Percentiles rank a stretch among this genome's conserved stretches.
These are phyloP conservation scores for Candida neerlandica DNA, from an alignment of 1,139 yeast species.

Conservation along the genomic window DNA sequence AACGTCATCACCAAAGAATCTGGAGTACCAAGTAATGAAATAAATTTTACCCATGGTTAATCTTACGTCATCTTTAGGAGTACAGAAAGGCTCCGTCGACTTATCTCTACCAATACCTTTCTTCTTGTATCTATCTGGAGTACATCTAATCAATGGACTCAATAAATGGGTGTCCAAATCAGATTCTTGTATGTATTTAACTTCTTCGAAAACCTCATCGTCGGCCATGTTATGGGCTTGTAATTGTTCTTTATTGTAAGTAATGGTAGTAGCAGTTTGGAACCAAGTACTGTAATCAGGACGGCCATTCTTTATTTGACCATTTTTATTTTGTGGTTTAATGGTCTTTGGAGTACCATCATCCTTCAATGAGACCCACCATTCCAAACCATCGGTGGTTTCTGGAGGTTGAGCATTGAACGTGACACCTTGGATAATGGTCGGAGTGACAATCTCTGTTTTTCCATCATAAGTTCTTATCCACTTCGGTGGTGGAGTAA, in stretches of 20 bases:
- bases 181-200: slow-evolving; percentile 52
- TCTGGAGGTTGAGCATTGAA: slow-evolving; percentile 72
- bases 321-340: slow-evolving; percentile 71
- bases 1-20: slow-evolving; percentile 53
- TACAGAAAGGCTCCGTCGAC: slow-evolving; percentile 75
- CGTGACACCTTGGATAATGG: slow-evolving; percentile 80
- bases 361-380: slow-evolving; percentile 80
- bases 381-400: slow-evolving; percentile 67
- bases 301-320: slow-evolving; percentile 60
- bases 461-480: slow-evolving; percentile 60
- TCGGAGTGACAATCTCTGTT: slow-evolving; percentile 73
- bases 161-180: slow-evolving; percentile 68
- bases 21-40: slow-evolving; percentile 80
- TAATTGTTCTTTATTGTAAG: slow-evolving; percentile 57
- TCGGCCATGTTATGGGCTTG: slow-evolving; percentile 72
- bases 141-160: slow-evolving; percentile 82
- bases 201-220: slow-evolving; percentile 58
- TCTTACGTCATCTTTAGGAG: slow-evolving; percentile 64
- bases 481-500: slow-evolving; percentile 61
- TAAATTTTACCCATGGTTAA: slow-evolving; percentile 64
- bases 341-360: slow-evolving; percentile 83
- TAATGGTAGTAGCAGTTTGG: slow-evolving; percentile 65
- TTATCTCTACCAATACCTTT: slow-evolving; percentile 63
- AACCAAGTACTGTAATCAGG: slow-evolving; percentile 82
- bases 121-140: slow-evolving; percentile 70